Evolutionary conservation across 768 basidiomycete species (phyloP), one percentile per base, ranked within the genome.

Genomic region (Sarcodon aspratus): DNA sequence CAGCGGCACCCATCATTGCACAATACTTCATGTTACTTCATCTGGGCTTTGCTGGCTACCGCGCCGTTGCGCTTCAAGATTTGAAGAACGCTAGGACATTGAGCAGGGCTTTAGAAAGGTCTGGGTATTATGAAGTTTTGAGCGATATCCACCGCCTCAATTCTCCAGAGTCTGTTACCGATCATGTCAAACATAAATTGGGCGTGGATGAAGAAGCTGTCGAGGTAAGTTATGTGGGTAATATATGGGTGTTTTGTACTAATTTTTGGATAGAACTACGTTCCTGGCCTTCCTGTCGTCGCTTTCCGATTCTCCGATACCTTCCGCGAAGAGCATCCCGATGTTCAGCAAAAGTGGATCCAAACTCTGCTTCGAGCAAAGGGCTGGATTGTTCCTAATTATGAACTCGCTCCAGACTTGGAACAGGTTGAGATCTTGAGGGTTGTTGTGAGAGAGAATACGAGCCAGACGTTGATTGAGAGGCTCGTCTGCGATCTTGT

Each of bases 401-500:
- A 80, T 59, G 72, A 74, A 48, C 71, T 80, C 36, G 70, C 80
- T 1, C 80, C 79, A 12, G 61, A 66, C 53, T 61, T 74, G 50
- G 63, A 78, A 50, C 59, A 65, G 7, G 59, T 72, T 47, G 72
- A 82, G 62, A 80, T 81, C 50, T 67, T 83, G 46, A 75, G 81
- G 48, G 79, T 79, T 17, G 80, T 81, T 36, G 70, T 81, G 15
- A 67, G 74, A 50, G 79, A 80, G 64, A 75, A 67, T 44, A 63
- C 74, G 54, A 69, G 72, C 10, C 75, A 78, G 48, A 67, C 70
- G 44, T 72, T 74, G 50, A 63, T 66, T 48, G 65, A 66, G 48
- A 68, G 78, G 48, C 72, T 92, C 18, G 64, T 91, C 17, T 64
- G 64, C 2, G 88, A 92, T 51, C 67, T 91, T 43, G 81, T 85